Base-by-base conservation (phyloP, 2,329 filamentous ascomycete genomes). In the Aspergillus tamarii region DNA sequence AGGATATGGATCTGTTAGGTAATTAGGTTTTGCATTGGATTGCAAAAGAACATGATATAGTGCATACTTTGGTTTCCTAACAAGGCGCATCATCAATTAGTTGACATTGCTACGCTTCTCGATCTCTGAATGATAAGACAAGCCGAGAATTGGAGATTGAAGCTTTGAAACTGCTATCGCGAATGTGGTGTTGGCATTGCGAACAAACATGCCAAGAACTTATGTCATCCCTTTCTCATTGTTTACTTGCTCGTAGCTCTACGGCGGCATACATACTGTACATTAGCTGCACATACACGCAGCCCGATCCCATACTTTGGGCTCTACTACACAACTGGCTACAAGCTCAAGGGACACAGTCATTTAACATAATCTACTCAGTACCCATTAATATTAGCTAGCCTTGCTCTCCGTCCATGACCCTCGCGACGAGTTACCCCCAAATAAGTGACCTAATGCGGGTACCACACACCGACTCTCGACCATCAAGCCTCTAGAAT, bases 181-280 rank as follows among this genome's bases (percentile, higher is more conserved):
- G 30, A n/a, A 16, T 32, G 34, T 16, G 34, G 16, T 19, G 16
- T 52, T 52, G 48, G 26, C 11, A 52, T 19, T 32, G 14, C 9
- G 19, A 39, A 28, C 52, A 55, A 55, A 55, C 52, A 55, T 39
- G 52, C 52, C 52, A 55, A 55, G 52, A 28, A 26, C 52, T 55
- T 55, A 39, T 55, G 52, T 55, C 52, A 55, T 55, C 52, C 50
- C 30, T 30, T 19, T 23, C 28, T 7, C 48, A 28, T 54, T 32
- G 50, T 53, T 32, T 53, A 53, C 50, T 48, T 28, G 45, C 45
- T 48, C 10, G 21, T 26, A 48, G 16, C 39, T n/a, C 39, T 48
- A 16, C 10, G 7, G 10, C 45, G 16, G 28, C 14, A 16, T 48
- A 28, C 45, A 48, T 48, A 26, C 32, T 34, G 32, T 34, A 45